Evolutionary conservation across 225 moss, liverwort and hornwort species (phyloP).

Genomic region (Lunularia cruciata): DNA sequence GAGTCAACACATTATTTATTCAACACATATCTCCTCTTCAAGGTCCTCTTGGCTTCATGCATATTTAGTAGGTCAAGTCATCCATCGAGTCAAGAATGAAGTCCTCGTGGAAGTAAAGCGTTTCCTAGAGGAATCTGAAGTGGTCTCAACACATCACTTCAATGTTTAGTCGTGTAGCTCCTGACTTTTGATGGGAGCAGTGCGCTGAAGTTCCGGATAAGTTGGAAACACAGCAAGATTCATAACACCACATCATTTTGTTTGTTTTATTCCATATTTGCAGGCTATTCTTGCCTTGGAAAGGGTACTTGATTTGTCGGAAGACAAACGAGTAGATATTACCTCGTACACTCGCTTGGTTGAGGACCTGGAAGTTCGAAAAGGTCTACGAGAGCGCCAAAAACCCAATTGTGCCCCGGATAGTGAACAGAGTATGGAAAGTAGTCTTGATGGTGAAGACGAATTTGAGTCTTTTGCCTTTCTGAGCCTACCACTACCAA

Average conservation of each 20-base stretch:
- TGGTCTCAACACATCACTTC: too few species aligned
- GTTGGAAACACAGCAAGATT: too few species aligned
- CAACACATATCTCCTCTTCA: background rate
- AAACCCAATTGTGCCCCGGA: background rate
- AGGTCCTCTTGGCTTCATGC: background rate
- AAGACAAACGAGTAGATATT: conserved; percentile 77
- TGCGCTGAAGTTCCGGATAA: too few species aligned
- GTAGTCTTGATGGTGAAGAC: conserved; percentile 15
- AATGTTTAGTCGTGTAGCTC: too few species aligned
- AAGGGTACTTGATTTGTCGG: conserved; percentile 82
- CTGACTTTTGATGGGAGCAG: too few species aligned
- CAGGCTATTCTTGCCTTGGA: conserved; percentile 77
- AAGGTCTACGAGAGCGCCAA: conserved; percentile 24
- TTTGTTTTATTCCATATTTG: background rate
- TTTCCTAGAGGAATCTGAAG: too few species aligned
- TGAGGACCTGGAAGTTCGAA: conserved; percentile 65
- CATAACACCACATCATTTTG: background rate
- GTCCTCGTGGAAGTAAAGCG: too few species aligned
- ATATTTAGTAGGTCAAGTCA: background rate
- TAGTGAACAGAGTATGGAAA: background rate
- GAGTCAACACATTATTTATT: background rate
- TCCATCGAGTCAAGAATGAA: too few species aligned
- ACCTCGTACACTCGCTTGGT: conserved; percentile 58
- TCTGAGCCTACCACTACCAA: conserved; percentile 14
- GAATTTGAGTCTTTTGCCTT: conserved; percentile 20